Evolutionary conservation across 2,329 filamentous ascomycete genomes (phyloP).

Genomic region (Emergomyces pasteurianus): DNA sequence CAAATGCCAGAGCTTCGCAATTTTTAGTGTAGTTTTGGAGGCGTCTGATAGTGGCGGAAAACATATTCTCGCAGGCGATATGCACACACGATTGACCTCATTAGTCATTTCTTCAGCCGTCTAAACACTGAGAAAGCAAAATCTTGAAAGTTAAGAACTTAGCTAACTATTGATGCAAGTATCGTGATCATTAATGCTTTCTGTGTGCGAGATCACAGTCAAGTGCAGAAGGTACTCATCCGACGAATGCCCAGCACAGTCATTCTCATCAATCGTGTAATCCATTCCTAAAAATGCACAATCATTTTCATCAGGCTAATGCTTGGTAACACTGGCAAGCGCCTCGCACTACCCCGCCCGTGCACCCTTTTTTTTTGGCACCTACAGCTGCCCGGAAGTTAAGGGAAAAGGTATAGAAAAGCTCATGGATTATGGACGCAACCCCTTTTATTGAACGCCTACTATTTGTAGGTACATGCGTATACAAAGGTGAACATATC

Average conservation of each 20-base stretch:
- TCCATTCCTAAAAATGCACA: background rate
- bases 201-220: background rate
- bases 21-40: background rate
- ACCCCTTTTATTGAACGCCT: background rate
- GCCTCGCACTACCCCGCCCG: background rate
- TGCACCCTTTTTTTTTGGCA: background rate
- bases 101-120: background rate
- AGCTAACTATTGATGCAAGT: background rate
- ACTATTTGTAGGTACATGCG: background rate
- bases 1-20: background rate
- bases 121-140: background rate
- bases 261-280: background rate
- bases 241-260: background rate
- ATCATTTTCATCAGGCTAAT: background rate
- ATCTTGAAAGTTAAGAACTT: background rate
- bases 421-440: background rate
- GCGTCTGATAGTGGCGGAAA: too few species aligned
- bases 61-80: too few species aligned
- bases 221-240: background rate
- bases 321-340: background rate
- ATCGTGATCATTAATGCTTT: background rate
- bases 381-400: background rate
- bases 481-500: background rate
- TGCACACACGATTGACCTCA: background rate
- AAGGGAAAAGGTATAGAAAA: background rate